Evolutionary conservation across 2,329 filamentous ascomycete species (phyloP), one percentile per base, ranked within the genome.

Genomic region (Aureobasidium sp.): DNA sequence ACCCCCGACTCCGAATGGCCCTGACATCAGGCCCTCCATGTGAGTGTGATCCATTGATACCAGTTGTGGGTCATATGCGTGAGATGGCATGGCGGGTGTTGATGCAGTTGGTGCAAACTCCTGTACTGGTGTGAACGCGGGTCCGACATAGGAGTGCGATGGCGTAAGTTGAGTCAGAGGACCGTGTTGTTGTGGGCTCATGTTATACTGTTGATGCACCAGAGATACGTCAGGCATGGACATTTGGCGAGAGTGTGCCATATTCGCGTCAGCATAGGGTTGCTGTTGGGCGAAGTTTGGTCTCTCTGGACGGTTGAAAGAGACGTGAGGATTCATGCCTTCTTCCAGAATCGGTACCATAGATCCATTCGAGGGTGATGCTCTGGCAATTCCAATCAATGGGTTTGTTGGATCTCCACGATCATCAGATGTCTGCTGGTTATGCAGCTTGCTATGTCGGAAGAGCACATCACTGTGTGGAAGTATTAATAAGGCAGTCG

Each of bases 401-500:
- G 37, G 21, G 25, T 19, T 51, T 10, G 35, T 37, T 11, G 47
- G 64, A 64, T 45, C 65, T 64, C 64, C 68, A 73, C 73, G 57
- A 7, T 58, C 57, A 21, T 62, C 58, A 3, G 40, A 8, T 4
- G 55, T 40, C 27, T 61, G 60, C 46, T 77, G 74, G 50, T 72
- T 75, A 65, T 80, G 78, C 57, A 78, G 75, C 71, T 79, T 80
- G 66, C 77, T 78, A 67, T 80, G 78, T 40, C 78, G 75, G 61
- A 78, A 79, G 47, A 80, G 65, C 47, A 80, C 77, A 70, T 79
- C 76, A 69, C 77, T 79, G 64, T 57, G 53, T 19, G 45, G 50
- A 60, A 67, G 62, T 70, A 65, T 45, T 13, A 57, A 37, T 9
- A 29, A 5, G 13, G 40, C 11, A 35, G 9, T 35, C 13, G 17